Evolutionary conservation across 1,284 basidiomycete species (phyloP), one percentile per base, ranked within the genome.

Genomic region (Chalciporus sp.): DNA sequence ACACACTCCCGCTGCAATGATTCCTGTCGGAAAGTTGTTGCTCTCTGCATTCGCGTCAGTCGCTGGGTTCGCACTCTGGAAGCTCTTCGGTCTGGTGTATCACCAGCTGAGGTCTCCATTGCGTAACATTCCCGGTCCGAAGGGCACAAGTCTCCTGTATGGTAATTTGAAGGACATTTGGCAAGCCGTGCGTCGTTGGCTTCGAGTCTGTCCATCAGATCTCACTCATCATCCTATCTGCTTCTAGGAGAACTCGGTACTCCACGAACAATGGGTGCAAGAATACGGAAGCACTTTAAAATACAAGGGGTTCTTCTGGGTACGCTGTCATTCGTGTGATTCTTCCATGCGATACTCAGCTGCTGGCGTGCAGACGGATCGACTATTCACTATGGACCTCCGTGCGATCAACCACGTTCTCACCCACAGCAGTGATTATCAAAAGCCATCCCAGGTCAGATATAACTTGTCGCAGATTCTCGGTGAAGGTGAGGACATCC

Each of bases 221-320:
- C 35, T 37, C 7, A 37, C 35, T 37, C 5, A 12, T 31, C 11
- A 12, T 31, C 11, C 29, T 12, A 12, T 31, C 29, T 31, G 35
- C 35, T 37, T 37, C n/a, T n/a, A 37, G 35, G 35, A 37, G 35
- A n/a, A 37, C 35, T 37, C n/a, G 4, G 14, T 37, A 37, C 35
- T 37, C 35, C 35, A 37, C 5, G 44, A 57, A 2, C 26, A 23
- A 58, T 89, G 86, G 86, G 60, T 75, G 0, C 57, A 72, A 23
- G 61, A 82, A 53, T 83, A 85, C 57, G 85, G 86, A 0, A 58
- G 61, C 2, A 82, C 78, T 0, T 61, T 85, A 47, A 76, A 67
- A 51, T 82, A 78, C 53, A 74, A 73, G 50, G 71, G 71, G 0
- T 59, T 81, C 20, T 37, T 72, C 73, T 28, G 83, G 83, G 53